These are phyloP conservation scores for Fistulinella prunicolor DNA, from an alignment of 768 basidiomycete species.

Conservation along the genomic window DNA sequence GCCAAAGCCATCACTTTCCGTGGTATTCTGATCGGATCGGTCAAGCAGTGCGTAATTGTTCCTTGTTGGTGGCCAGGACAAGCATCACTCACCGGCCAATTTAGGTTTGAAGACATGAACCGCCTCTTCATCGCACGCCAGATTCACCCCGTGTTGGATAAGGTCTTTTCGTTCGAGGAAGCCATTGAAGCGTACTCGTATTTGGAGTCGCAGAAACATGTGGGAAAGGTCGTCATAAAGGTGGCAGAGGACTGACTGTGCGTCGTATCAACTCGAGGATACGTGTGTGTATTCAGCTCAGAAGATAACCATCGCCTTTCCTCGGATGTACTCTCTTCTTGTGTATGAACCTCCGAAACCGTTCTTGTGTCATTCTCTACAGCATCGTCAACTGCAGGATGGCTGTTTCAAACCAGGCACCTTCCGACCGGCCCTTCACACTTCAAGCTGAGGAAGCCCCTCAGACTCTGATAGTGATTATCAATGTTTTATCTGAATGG, in stretches of 20 bases:
- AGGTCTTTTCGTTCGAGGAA: constrained; percentile 57
- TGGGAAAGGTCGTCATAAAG: constrained; percentile 60
- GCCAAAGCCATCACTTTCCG: constrained; percentile 41
- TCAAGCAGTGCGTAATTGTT: constrained; percentile 47
- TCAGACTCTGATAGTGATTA: too few relatives aligned
- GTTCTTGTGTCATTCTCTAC: too few relatives aligned
- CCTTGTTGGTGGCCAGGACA: background rate
- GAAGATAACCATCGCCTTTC: too few relatives aligned
- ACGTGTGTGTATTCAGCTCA: too few relatives aligned
- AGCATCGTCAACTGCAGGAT: too few relatives aligned
- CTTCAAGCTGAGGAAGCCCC: too few relatives aligned
- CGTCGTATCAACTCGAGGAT: too few relatives aligned
- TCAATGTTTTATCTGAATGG: too few relatives aligned
- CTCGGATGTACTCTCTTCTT: too few relatives aligned
- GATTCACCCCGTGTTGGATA: constrained; percentile 52
- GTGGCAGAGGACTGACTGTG: constrained; percentile 28
- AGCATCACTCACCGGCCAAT: background rate
- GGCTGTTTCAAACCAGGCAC: too few relatives aligned
- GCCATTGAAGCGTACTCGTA: constrained; percentile 50
- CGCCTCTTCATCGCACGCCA: constrained; percentile 42
- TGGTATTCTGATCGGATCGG: constrained; percentile 55
- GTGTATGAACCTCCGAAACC: too few relatives aligned
- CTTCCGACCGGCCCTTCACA: too few relatives aligned
- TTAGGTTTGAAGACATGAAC: constrained; percentile 54
- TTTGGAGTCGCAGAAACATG: constrained; percentile 52